Percentiles rank a stretch among this genome's conserved stretches.
Evolutionary conservation across 148 eudicot genomes (phyloP).

Genomic region (Spergularia bocconei): DNA sequence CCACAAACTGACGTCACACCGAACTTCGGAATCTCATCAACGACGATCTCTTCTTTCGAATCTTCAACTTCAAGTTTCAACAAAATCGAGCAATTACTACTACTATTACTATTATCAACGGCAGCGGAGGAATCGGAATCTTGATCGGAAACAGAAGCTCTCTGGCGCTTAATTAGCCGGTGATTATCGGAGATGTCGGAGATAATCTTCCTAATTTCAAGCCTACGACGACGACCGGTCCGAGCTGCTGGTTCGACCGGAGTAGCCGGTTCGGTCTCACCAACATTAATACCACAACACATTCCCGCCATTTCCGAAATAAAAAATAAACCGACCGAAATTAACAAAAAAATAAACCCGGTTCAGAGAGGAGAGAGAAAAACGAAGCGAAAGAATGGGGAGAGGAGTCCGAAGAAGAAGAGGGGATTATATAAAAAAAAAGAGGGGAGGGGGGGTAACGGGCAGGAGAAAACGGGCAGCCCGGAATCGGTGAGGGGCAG

Average conservation of each 20-base stretch:
- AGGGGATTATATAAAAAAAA: constrained; percentile 8
- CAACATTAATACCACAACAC: constrained; percentile 61
- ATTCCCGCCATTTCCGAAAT: constrained; percentile 61
- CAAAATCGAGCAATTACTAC: background rate
- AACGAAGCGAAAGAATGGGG: constrained; percentile 11
- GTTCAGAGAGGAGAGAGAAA: background rate
- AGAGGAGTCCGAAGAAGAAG: constrained; percentile 6
- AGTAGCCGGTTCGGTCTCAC: constrained; percentile 49
- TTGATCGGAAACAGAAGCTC: background rate
- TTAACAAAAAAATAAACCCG: background rate
- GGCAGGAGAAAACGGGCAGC: constrained; percentile 34
- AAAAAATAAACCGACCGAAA: too few relatives aligned
- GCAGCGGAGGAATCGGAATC: background rate
- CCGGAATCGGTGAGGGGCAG: constrained; percentile 55
- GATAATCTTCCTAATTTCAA: constrained; percentile 48
- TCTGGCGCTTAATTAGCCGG: constrained; percentile 11
- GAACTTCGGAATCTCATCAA: constrained; percentile 37
- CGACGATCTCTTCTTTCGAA: background rate
- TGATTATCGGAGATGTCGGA: constrained; percentile 24
- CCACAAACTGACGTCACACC: constrained; percentile 73
- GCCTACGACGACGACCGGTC: constrained; percentile 41
- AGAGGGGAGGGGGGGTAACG: background rate
- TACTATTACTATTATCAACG: constrained; percentile 16
- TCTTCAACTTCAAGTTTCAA: background rate
- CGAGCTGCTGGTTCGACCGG: constrained; percentile 48